phyloP scores from a whole-genome alignment of 2,329 filamentous ascomycete species.

The Diaporthe citri region DNA sequence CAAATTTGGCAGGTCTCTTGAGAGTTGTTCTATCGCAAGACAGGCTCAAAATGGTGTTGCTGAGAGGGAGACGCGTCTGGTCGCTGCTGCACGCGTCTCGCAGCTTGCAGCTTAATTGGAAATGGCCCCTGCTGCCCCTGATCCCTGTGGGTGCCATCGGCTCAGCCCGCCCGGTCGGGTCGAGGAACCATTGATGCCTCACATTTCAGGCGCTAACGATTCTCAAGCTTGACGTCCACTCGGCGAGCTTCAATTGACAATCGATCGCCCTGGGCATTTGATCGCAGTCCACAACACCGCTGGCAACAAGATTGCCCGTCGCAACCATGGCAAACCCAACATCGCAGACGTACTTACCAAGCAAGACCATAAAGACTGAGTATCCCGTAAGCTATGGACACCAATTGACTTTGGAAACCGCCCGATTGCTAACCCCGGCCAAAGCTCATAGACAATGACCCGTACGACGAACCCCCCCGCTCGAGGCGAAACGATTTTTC shows the following conservation, averaged over 20 bases:
- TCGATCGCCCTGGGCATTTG: not conserved
- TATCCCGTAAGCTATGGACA: constrained; percentile 79
- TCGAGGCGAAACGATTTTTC: not conserved
- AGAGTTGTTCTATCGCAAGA: not conserved
- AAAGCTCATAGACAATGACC: constrained; percentile 98
- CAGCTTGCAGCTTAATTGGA: constrained; percentile 27
- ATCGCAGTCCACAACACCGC: constrained; percentile 35
- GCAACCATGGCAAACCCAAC: constrained; percentile 54
- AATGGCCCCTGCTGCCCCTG: constrained; percentile 31
- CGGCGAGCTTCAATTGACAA: constrained; percentile 37
- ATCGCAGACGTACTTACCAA: constrained; percentile 69
- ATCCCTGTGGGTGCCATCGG: constrained; percentile 23
- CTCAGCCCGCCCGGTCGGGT: constrained; percentile 7
- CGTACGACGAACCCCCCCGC: constrained; percentile 71
- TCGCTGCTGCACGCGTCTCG: constrained; percentile 32
- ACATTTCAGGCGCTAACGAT: not conserved
- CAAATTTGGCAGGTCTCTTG: not conserved
- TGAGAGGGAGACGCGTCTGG: constrained; percentile 36
- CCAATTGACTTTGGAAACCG: constrained; percentile 43
- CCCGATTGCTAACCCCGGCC: constrained; percentile 44
- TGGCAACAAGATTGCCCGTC: constrained; percentile 40
- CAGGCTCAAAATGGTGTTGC: not conserved
- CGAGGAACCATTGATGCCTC: not conserved
- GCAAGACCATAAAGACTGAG: constrained; percentile 84
- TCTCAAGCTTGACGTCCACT: constrained; percentile 34